Percentiles rank a stretch among this genome's conserved stretches.
Conservation (phyloP, 352 stramenopile genomes). For the Phytopythium ostracodes region DNA sequence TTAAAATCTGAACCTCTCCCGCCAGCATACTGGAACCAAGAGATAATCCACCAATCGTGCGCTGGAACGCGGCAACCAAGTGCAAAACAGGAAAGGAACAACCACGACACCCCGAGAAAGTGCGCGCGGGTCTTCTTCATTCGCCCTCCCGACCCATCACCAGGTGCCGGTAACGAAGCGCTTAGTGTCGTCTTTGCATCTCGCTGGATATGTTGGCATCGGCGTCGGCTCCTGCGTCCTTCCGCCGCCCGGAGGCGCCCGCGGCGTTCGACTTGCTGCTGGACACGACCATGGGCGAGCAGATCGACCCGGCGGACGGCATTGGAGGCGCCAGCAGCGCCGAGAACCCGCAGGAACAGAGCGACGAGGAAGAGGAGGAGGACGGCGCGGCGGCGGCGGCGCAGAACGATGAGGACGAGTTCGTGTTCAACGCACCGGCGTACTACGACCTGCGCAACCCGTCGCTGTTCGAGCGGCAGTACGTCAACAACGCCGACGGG, state of each 20-base stretch:
- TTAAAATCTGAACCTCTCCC: constrained; percentile 2
- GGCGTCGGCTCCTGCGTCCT: neutral
- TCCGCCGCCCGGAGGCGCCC: neutral
- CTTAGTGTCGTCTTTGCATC: too few relatives aligned
- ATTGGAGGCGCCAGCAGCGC: neutral
- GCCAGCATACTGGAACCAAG: neutral
- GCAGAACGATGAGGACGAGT: constrained; percentile 55
- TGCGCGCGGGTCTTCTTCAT: neutral
- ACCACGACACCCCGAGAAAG: neutral
- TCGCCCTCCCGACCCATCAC: neutral
- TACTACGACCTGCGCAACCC: constrained; percentile 85
- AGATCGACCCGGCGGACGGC: constrained; percentile 9
- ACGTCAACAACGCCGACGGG: constrained; percentile 84
- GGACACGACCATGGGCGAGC: constrained; percentile 33
- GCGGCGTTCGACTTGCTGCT: constrained; percentile 6
- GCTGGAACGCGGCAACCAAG: neutral
- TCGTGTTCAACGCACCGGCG: constrained; percentile 71
- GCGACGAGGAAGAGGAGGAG: constrained; percentile 20
- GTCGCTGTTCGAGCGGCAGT: constrained; percentile 49
- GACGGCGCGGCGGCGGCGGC: constrained; percentile 21
- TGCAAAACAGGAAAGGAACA: neutral
- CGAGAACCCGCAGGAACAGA: constrained; percentile 13
- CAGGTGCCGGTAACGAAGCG: too few relatives aligned
- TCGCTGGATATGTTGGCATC: neutral
- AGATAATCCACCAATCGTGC: neutral